Base-by-base conservation (phyloP, 1,284 basidiomycete species). In the Ustanciosporium gigantosporum region DNA sequence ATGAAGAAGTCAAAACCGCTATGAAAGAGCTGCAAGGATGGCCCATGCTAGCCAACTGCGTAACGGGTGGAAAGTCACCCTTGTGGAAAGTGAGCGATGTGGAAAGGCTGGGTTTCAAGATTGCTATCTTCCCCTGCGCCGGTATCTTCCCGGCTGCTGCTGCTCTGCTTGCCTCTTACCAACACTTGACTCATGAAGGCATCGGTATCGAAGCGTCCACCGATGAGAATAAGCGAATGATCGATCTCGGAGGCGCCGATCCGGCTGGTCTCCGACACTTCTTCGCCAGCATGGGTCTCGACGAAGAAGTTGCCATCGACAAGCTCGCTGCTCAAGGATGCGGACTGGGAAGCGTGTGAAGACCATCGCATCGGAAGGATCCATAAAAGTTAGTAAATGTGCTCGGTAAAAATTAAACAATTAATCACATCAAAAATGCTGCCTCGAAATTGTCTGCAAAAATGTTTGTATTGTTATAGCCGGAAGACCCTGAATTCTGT, bases 1-100 rank as follows among this genome's bases (percentile, higher is more conserved):
- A 85, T 43, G 84, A 86, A 42, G 82, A 88, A 29, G 82, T 89
- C 22, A 80, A 82, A 61, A 79, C 80, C 2, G 87, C 87, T 2
- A 84, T 89, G 41, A 80, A 81, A 27, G 85, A 84, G 4, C 79
- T 90, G 24, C 83, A 2, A 14, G 16, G 5, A n/a, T 48, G 36
- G 25, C 64, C 60, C 4, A 40, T 67, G 41, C 9, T 67, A 9
- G 64, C 53, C 0, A 67, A 67, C 25, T 57, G 51, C 25, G 61
- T 67, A 0, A 62, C 58, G 1, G 64, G 64, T 4, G 64, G 64
- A 0, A 65, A 64, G 20, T 44, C 37, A 4, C 60, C 51, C 2
- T 27, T 66, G 9, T 66, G 61, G 61, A 66, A 46, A 17, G 40
- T 20, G 3, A 16, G 41, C n/a, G 37, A 66, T 16, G 61, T 32